phyloP scores from a whole-genome alignment of 768 basidiomycete species.

The Pisolithus orientalis region DNA sequence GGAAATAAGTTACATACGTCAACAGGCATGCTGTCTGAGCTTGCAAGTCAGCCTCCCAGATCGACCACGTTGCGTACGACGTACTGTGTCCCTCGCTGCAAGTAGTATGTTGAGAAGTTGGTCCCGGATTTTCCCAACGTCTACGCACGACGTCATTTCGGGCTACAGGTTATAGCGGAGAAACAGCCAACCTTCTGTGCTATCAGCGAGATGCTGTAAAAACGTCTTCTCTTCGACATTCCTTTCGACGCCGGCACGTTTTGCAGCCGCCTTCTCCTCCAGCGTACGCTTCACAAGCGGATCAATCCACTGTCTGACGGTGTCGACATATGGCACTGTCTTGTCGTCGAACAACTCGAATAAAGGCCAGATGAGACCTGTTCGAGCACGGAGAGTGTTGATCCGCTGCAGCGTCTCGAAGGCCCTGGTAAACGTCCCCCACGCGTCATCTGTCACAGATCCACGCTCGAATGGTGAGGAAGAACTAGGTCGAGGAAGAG shows the following conservation, averaged over 20 bases:
- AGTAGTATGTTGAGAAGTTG: conserved; percentile 73
- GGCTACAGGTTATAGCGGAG: background rate
- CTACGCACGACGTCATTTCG: conserved; percentile 31
- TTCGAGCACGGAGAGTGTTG: conserved; percentile 27
- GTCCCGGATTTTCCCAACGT: conserved; percentile 62
- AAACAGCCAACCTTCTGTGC: conserved; percentile 47
- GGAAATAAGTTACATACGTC: conserved; percentile 65
- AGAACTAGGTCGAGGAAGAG: conserved; percentile 44
- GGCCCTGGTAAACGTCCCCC: conserved; percentile 47
- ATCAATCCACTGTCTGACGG: conserved; percentile 44
- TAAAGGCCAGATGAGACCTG: conserved; percentile 38
- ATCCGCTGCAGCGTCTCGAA: conserved; percentile 37
- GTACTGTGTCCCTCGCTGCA: conserved; percentile 72
- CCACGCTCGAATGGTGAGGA: conserved; percentile 50
- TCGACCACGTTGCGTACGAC: conserved; percentile 14
- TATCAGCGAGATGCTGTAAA: conserved; percentile 59
- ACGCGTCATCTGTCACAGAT: conserved; percentile 50
- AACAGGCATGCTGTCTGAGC: conserved; percentile 60
- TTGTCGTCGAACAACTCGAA: conserved; percentile 37
- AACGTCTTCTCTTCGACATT: conserved; percentile 52
- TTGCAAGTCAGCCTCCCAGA: background rate
- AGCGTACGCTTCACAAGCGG: conserved; percentile 55
- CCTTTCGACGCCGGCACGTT: conserved; percentile 33
- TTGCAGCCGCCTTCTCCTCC: conserved; percentile 34
- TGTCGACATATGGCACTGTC: conserved; percentile 27